Conservation (phyloP, 805 yeast species). For the Candida argentea region DNA sequence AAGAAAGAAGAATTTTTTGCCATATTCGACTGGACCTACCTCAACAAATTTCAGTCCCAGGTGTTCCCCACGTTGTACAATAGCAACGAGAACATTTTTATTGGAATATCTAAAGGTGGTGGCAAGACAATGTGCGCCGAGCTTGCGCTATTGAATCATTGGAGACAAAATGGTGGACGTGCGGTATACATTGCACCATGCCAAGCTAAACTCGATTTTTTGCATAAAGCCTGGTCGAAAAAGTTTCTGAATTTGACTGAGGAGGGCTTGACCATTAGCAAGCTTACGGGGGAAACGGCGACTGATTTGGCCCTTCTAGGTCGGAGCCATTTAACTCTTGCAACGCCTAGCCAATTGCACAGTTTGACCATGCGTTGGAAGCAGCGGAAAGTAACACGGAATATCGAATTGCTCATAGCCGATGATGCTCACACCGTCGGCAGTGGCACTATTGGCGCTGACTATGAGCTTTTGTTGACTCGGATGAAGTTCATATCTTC, state of each 20-base stretch:
- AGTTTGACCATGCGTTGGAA: conserved; percentile 72
- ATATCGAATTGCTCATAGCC: conserved; percentile 56
- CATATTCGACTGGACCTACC: conserved; percentile 38
- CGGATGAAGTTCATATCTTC: conserved; percentile 62
- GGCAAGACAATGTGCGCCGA: conserved; percentile 71
- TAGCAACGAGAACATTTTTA: conserved; percentile 46
- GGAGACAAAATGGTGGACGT: conserved; percentile 63
- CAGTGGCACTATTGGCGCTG: conserved; percentile 39
- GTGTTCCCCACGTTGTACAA: conserved; percentile 50
- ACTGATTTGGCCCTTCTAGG: conserved; percentile 48
- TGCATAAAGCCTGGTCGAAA: conserved; percentile 42
- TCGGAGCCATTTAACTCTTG: conserved; percentile 54
- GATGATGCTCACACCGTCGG: conserved; percentile 70
- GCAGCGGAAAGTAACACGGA: conserved; percentile 57
- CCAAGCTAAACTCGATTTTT: conserved; percentile 42
- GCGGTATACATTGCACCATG: conserved; percentile 63
- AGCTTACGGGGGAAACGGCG: conserved; percentile 44
- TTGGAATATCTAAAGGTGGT: conserved; percentile 67
- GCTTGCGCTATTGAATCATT: conserved; percentile 59
- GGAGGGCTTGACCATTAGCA: conserved; percentile 42
- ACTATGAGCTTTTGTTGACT: conserved; percentile 61
- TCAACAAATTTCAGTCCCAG: conserved; percentile 72
- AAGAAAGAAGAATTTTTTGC: conserved; percentile 37
- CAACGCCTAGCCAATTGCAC: conserved; percentile 78
- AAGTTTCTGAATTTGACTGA: conserved; percentile 40